Conservation (phyloP, 306 rosid genomes). For the Vigna reflexopilosa region DNA sequence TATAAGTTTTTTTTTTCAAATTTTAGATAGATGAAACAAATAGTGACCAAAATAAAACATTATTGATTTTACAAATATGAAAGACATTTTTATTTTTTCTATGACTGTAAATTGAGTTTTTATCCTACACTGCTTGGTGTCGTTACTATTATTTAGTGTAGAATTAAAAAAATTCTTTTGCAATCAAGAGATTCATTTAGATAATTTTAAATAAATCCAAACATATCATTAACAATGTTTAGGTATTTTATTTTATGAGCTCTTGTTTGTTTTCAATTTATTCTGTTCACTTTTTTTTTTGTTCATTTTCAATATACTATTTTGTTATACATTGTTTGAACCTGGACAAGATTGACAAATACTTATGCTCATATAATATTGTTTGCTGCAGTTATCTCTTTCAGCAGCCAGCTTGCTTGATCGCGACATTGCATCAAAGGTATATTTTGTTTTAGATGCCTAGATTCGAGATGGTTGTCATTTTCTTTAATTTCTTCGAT, state of each 20-base stretch:
- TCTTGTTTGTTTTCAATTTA: conserved; percentile 1
- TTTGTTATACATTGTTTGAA: conserved; percentile 1
- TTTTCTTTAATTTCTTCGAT: not conserved
- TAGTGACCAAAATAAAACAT: too few relatives aligned
- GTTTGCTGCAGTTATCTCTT: conserved; percentile 65
- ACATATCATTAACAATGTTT: not conserved
- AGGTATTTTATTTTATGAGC: not conserved
- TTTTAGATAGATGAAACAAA: too few relatives aligned
- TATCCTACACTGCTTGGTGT: too few relatives aligned
- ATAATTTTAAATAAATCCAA: too few relatives aligned
- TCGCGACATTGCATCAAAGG: conserved; percentile 66
- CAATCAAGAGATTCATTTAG: too few relatives aligned
- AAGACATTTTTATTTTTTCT: too few relatives aligned
- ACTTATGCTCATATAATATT: conserved; percentile 41
- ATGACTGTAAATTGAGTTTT: too few relatives aligned
- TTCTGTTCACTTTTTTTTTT: not conserved
- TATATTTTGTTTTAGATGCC: not conserved
- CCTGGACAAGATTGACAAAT: conserved; percentile 12
- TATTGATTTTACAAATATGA: too few relatives aligned
- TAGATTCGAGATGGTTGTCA: not conserved
- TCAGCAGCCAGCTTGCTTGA: conserved; percentile 71
- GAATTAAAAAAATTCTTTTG: too few relatives aligned
- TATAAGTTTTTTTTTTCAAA: too few relatives aligned
- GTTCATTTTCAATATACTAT: not conserved
- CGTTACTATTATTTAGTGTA: too few relatives aligned